Evolutionary conservation across 176 grass and related monocot species (phyloP), one percentile per base, ranked within the genome.

Genomic region (Rhynchospora breviuscula): DNA sequence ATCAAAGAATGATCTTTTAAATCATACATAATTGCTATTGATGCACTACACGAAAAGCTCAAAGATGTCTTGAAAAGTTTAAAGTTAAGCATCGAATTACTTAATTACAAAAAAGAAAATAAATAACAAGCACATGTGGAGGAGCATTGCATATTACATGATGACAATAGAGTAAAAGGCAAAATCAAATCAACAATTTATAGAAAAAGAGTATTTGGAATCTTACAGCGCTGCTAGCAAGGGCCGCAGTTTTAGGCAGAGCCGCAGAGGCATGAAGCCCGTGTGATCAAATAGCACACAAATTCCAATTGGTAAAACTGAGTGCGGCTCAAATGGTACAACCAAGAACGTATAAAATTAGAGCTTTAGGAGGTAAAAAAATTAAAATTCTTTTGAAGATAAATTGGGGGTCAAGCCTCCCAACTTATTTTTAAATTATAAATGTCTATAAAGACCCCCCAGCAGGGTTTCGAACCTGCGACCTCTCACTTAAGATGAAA

Each of bases 251-350:
- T 73, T 89, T 98, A 2, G 57, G 85, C 12, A 91, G 60, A n/a
- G 96, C 93, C 92, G 85, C 12, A 91, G 60, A n/a, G 96, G 96
- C 92, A 98, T 90, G 65, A 98, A 95, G 46, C 93, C 92, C 44
- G 89, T 84, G 29, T 86, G 83, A 21, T 90, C 85, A 12, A 79
- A 53, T 10, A 98, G 88, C 71, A 73, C 69, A 10, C 81, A 71
- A 13, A 93, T 40, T 40, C 84, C 92, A 65, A 98, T 95, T 57
- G 96, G 96, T 43, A 98, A 10, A 71, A 98, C 92, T 21, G 88
- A 98, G 72, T 98, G 96, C 3, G 93, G 96, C 78, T 98, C 96
- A 48, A 86, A 98, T 53, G 26, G 26, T 29, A 29, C 26, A 29
- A 1, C 26, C 26, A 29, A 29, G 26, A 29, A 29, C 26, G 26